Percentiles rank a stretch among this genome's conserved stretches.
phyloP scores from a whole-genome alignment of 495 filamentous ascomycete genomes.

The Podospora comata region DNA sequence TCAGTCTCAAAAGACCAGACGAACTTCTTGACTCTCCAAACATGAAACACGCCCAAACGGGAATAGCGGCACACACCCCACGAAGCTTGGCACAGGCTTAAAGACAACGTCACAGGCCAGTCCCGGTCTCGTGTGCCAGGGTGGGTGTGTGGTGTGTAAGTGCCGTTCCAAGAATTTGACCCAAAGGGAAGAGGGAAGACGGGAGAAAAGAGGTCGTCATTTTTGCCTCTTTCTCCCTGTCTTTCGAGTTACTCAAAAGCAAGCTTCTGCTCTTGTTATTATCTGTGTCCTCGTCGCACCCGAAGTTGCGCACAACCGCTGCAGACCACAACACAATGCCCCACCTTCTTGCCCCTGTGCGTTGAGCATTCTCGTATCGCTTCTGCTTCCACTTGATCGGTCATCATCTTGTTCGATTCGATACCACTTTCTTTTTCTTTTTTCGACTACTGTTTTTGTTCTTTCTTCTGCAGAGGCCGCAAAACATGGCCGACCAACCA shows the following conservation, averaged over 20 bases:
- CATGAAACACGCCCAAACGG: not conserved
- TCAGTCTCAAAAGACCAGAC: not conserved
- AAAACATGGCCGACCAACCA: not conserved
- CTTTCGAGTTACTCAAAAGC: not conserved
- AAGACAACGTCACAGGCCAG: not conserved
- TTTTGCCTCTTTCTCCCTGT: constrained; percentile 5
- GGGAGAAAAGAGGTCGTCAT: not conserved
- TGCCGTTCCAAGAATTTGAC: not conserved
- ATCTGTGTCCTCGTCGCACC: not conserved
- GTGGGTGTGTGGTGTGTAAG: not conserved
- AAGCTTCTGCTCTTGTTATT: not conserved
- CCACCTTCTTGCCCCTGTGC: not conserved
- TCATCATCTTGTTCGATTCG: too few species aligned
- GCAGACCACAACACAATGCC: not conserved
- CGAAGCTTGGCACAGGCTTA: constrained; percentile 4
- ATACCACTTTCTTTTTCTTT: not conserved
- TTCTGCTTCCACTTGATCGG: not conserved
- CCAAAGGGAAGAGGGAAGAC: too few species aligned
- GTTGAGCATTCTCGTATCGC: not conserved
- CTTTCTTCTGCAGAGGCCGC: too few species aligned
- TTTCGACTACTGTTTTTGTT: too few species aligned
- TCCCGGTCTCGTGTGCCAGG: not conserved
- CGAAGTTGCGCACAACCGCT: not conserved
- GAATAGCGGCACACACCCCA: not conserved
- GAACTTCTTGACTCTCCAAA: not conserved